Base-by-base conservation (phyloP, 805 yeast species). In the Candida gorgasii region DNA sequence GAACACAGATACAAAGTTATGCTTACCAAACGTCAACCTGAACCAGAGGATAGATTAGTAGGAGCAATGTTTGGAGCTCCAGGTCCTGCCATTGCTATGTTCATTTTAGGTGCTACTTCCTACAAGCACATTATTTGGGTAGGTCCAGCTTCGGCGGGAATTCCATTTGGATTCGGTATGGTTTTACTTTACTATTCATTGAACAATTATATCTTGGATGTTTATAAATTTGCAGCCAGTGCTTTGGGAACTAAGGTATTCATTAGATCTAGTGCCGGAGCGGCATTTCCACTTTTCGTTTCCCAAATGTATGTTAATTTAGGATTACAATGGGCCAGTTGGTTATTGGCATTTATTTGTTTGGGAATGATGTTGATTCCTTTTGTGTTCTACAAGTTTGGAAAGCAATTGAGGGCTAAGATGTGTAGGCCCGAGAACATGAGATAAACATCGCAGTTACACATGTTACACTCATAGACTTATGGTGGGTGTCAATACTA, bases 61-160 rank as follows among this genome's bases (percentile, higher is more conserved):
- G 95, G 92, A 52, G 92, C 90, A 23, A 82, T 84, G 86, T 66
- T 86, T 48, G 93, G 95, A 48, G 72, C 88, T 15, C 89, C 90
- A 24, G 84, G 85, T 72, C 88, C 92, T 12, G 88, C 89, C 24
- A 80, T 84, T 58, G 86, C 89, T 0, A 67, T 86, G 35, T 86
- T 87, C 75, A 83, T 86, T 48, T 65, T 86, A 43, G 95, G 95
- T 61, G 92, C 92, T 6, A 84, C 93, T 3, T 76, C 89, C 0
- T 76, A 75, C 51, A 76, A 83, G 47, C 79, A 78, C 51, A 72
- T 86, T 42, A 79, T 84, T 40, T 78, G 82, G 82, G 82, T 78
- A 17, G 82, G 82, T 11, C 82, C 82, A 8, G 81, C 81, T 8
- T 73, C 78, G 34, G 71, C 81, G 2, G 83, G 83, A 36, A 59